Percentiles rank a stretch among this genome's conserved stretches.
Evolutionary conservation across 805 yeast genomes (phyloP).

Genomic region (Kluyveromyces starmeri): DNA sequence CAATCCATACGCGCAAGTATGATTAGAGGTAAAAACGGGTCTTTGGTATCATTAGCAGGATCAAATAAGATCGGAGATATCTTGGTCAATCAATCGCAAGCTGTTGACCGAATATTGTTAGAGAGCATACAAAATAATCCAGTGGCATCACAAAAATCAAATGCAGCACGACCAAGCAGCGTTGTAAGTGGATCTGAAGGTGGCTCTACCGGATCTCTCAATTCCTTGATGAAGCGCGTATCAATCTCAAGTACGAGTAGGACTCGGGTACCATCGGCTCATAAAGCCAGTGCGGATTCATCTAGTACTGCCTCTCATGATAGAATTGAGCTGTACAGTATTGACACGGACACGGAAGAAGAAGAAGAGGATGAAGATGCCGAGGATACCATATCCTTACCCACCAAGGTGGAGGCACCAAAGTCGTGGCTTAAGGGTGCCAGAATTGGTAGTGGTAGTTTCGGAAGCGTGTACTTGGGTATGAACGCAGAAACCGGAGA

Average conservation of each 20-base stretch:
- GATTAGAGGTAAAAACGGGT: constrained; percentile 17
- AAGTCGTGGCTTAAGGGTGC: constrained; percentile 89
- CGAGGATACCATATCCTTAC: constrained; percentile 25
- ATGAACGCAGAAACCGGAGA: constrained; percentile 90
- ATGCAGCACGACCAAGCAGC: neutral
- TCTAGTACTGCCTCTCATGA: constrained; percentile 7
- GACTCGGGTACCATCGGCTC: neutral
- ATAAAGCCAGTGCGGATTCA: neutral
- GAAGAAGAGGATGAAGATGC: constrained; percentile 29
- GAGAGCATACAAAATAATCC: constrained; percentile 23
- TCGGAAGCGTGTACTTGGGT: constrained; percentile 89
- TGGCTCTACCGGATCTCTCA: neutral
- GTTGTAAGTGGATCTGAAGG: neutral
- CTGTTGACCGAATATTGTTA: constrained; percentile 41
- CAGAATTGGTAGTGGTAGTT: constrained; percentile 87
- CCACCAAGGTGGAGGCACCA: constrained; percentile 43
- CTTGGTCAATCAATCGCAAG: constrained; percentile 44
- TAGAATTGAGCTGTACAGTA: constrained; percentile 12
- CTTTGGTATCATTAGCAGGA: constrained; percentile 10
- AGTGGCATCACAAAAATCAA: neutral
- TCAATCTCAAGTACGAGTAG: neutral
- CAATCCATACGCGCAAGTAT: constrained; percentile 51
- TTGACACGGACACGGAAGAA: constrained; percentile 10
- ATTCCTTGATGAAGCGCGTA: neutral
- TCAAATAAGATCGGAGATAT: constrained; percentile 57